Percentiles rank a stretch among this genome's conserved stretches.
These are phyloP conservation scores for Verticillium nubilum DNA, from an alignment of 2,329 filamentous ascomycete species.

Conservation along the genomic window DNA sequence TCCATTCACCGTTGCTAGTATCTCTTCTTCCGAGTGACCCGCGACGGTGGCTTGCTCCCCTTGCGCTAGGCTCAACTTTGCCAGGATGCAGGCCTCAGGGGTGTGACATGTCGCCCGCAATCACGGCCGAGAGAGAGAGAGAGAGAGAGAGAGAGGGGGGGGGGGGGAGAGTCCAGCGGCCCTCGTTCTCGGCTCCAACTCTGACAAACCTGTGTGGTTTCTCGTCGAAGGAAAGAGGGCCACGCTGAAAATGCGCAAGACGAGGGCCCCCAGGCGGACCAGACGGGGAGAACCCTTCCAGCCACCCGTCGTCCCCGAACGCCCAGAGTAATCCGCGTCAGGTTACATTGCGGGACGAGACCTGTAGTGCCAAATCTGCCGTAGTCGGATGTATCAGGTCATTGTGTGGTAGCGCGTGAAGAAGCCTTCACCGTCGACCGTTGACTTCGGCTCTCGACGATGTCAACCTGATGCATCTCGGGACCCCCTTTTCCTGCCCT, in stretches of 20 bases:
- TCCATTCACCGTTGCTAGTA: neutral
- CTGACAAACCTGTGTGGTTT: no score
- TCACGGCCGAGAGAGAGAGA: neutral
- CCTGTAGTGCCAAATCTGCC: neutral
- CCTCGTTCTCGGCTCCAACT: neutral
- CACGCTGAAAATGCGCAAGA: no score
- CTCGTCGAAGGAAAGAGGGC: neutral
- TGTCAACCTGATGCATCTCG: neutral
- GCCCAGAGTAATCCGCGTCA: neutral
- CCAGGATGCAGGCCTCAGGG: neutral
- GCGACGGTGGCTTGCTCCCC: neutral
- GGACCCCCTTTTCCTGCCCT: neutral
- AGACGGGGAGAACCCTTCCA: neutral
- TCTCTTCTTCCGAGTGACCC: neutral
- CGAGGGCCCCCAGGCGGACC: no score
- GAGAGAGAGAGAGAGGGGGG: no score
- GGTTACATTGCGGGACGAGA: neutral
- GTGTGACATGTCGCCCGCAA: neutral
- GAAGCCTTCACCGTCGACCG: neutral
- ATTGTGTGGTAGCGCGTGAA: neutral
- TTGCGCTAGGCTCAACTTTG: neutral
- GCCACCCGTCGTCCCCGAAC: neutral
- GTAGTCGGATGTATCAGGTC: neutral
- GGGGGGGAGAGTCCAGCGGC: no score
- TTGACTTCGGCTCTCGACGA: neutral